Percentiles rank a stretch among this genome's conserved stretches.
Evolutionary conservation across 2,329 filamentous ascomycete species (phyloP).

Genomic region (Emydomyces testavorans): DNA sequence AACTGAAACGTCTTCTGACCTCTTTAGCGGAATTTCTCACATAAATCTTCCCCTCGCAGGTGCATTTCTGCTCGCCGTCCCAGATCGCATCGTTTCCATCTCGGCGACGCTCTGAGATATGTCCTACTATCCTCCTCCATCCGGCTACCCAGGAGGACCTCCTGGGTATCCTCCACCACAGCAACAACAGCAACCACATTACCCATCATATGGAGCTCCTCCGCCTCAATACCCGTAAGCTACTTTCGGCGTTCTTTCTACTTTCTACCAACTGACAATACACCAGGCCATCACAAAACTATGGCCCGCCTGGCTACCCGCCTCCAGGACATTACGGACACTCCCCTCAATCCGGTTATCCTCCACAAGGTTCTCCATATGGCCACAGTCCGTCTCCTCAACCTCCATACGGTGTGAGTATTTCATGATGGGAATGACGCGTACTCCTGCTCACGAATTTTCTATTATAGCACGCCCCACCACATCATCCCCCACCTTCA

Average conservation of each 20-base stretch:
- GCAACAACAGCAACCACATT: slow-evolving; percentile 28
- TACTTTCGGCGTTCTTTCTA: background rate
- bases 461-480: background rate
- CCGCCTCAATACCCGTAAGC: slow-evolving; percentile 33
- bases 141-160: slow-evolving; percentile 43
- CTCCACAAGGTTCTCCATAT: slow-evolving; percentile 35
- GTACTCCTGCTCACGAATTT: slow-evolving; percentile 1
- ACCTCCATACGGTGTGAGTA: slow-evolving; percentile 31
- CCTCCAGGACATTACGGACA: slow-evolving; percentile 24
- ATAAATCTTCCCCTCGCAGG: no score
- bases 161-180: slow-evolving; percentile 33
- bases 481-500: background rate
- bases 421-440: background rate
- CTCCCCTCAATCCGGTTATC: slow-evolving; percentile 31
- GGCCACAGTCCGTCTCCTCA: slow-evolving; percentile 31
- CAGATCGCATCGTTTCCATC: slow-evolving; percentile 3
- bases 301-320: slow-evolving; percentile 9
- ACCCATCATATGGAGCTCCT: slow-evolving; percentile 26
- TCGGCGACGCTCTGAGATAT: slow-evolving; percentile 30
- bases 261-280: slow-evolving; percentile 1
- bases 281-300: slow-evolving; percentile 4
- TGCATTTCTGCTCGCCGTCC: no score
- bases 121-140: slow-evolving; percentile 53
- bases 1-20: no score
- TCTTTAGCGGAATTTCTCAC: no score